Base-by-base conservation (phyloP, 495 filamentous ascomycete species). In the Hyaloscypha finlandica region DNA sequence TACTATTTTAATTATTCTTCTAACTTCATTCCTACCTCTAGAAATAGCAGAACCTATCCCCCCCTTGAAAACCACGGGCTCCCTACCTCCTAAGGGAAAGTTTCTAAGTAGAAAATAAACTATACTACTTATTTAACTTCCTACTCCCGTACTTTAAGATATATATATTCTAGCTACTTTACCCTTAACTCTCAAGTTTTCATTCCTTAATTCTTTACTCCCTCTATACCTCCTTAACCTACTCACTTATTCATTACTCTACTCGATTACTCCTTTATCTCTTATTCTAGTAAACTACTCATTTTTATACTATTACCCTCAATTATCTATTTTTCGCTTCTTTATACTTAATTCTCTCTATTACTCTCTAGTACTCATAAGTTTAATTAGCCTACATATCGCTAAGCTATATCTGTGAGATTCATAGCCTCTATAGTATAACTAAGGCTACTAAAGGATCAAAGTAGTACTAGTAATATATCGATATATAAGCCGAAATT, bases 311-410 rank as follows among this genome's bases (percentile, higher is more conserved):
- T 20, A 56, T 56, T 56, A 4, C 22, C 53, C 53, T 56, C 3
- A 56, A 25, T 56, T 56, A 19, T 56, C 22, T 20, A 25, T 56
- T 56, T 20, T 56, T 56, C 22, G 22, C 53, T 56, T 48, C 42
- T 11, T n/a, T n/a, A 16, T 20, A 56, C 12, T 56, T 9, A 56
- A 20, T 56, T 25, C 16, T 29, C 3, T n/a, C 22, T 16, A 56
- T 48, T 48, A 48, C 25, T 25, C 2, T 25, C 2, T 25, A 25
- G 25, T 25, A 25, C 25, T 25, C 1, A 25, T 25, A 1, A 25
- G 25, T 25, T n/a, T n/a, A n/a, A n/a, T n/a, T n/a, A n/a, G n/a
- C n/a, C n/a, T n/a, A 25, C 2, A 25, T 25, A 25, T 25, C 2
- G 2, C 25, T 25, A 25, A 25, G 25, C 25, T 25, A 25, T 25